phyloP scores from a whole-genome alignment of 2,329 filamentous ascomycete genomes.

The Bipolaris bicolor region DNA sequence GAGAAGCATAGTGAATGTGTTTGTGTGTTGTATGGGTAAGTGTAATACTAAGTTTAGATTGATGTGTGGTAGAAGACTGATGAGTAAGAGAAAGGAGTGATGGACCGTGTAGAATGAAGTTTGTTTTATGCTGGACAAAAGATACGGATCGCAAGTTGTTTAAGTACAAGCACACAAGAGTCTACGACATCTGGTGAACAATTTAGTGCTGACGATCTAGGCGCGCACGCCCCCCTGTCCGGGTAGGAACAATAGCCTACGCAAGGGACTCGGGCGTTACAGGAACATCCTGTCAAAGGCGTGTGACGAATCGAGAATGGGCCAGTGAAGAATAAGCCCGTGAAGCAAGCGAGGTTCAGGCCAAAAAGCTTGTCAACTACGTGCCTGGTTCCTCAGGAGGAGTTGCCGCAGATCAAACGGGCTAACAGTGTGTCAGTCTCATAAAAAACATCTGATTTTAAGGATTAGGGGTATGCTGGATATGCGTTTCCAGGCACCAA shows the following conservation, averaged over 20 bases:
- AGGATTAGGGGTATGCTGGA: background rate
- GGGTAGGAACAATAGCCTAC: background rate
- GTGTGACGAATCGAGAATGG: constrained; percentile 16
- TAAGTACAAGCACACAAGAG: background rate
- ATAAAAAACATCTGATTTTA: background rate
- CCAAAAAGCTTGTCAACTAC: background rate
- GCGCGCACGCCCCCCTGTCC: background rate
- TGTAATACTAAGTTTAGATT: too few relatives aligned
- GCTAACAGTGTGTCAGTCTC: constrained; percentile 5
- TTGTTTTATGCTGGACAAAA: background rate
- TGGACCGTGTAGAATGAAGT: background rate
- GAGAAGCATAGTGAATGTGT: constrained; percentile 39
- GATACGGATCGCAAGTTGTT: background rate
- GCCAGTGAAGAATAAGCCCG: constrained; percentile 11
- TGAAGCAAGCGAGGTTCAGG: constrained; percentile 8
- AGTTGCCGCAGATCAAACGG: constrained; percentile 1
- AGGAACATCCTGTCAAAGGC: constrained; percentile 22
- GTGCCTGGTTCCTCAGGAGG: background rate
- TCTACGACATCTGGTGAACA: background rate
- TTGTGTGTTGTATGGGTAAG: background rate
- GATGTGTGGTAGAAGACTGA: background rate
- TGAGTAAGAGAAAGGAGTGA: background rate
- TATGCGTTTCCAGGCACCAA: constrained; percentile 16
- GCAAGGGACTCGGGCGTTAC: background rate
- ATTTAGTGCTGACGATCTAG: constrained; percentile 6